Evolutionary conservation across 208 protist species (phyloP), one percentile per base, ranked within the genome.

Genomic region (Wallacemonas sp.): DNA sequence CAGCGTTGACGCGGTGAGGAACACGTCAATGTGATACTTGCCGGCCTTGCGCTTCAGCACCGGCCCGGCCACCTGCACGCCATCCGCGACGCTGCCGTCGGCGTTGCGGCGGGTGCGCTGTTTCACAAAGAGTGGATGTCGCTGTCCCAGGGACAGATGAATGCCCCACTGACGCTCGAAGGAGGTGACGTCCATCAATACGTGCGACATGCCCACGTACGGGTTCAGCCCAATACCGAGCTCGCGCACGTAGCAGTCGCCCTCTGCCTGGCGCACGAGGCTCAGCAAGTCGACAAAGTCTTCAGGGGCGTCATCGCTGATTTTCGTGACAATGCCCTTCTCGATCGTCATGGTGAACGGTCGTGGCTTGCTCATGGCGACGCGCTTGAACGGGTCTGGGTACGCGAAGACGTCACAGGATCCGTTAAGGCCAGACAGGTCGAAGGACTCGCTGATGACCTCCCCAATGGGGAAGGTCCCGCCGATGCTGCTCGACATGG

Each of bases 131-230:
- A 97, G 76, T 3, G 91, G 88, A 66, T 97, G 91, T 12, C 88
- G 81, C 75, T 92, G 87, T 1, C 91, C 91, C 15, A 97, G 77
- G 26, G 84, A 92, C 50, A 97, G 50, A 71, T 97, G 91, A 27
- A 97, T 78, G 30, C 91, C 91, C 76, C 85, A 92, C 75, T 97
- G 91, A 9, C 91, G 76, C 81, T 97, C 91, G 66, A 97, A 97
- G 24, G 87, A 87, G 21, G 91, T 94, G 33, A 97, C 91, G 55
- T 97, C 91, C 34, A 68, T 87, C 27, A 97, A 64, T n/a, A 92
- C 68, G 70, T 90, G 85, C 12, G 66, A 13, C n/a, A 68, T 76
- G 17, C 91, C 86, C 10, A 92, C 78, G 60, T 80, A 88, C n/a
- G 87, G 89, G 74, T 94, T 97, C 33, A 97, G 82, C 19, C 91